Conservation (phyloP, 371 early-diverging fungal genomes). For the Lichtheimia corymbifera region DNA sequence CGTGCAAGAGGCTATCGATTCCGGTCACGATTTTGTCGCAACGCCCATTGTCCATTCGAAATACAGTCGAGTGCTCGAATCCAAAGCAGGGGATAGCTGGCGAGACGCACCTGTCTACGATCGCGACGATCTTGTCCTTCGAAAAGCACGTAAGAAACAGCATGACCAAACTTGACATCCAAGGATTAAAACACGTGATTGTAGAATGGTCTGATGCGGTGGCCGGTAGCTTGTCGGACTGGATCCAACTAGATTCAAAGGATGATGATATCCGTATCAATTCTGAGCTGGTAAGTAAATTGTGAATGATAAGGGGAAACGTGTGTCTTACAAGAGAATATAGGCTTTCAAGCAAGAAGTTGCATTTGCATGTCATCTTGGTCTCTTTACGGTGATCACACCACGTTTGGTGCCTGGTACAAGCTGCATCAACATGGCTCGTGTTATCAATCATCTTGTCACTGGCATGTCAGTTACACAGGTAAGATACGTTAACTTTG, state of each 20-base stretch:
- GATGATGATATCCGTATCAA: constrained; percentile 51
- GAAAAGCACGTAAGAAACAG: constrained; percentile 40
- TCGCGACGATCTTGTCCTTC: constrained; percentile 44
- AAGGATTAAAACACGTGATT: not conserved
- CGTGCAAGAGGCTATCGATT: constrained; percentile 43
- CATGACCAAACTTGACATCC: too few species aligned
- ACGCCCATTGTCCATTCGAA: constrained; percentile 58
- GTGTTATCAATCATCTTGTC: constrained; percentile 49
- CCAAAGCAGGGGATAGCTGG: constrained; percentile 26
- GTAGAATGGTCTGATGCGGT: constrained; percentile 51
- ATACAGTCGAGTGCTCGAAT: constrained; percentile 48
- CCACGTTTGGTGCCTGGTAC: constrained; percentile 36
- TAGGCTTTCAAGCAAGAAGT: constrained; percentile 69
- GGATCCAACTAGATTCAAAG: constrained; percentile 64
- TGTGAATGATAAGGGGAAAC: too few species aligned
- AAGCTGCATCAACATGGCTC: constrained; percentile 58
- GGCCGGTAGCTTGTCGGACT: constrained; percentile 61
- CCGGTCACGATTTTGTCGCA: constrained; percentile 61
- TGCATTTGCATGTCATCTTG: constrained; percentile 75
- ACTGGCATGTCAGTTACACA: constrained; percentile 47
- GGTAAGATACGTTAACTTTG: constrained; percentile 21
- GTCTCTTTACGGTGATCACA: constrained; percentile 61
- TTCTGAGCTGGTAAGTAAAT: constrained; percentile 52
- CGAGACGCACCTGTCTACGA: constrained; percentile 43
- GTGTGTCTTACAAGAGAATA: not conserved